Evolutionary conservation across 2,329 filamentous ascomycete species (phyloP), one percentile per base, ranked within the genome.

Genomic region (Chaetomiaceae sp.): DNA sequence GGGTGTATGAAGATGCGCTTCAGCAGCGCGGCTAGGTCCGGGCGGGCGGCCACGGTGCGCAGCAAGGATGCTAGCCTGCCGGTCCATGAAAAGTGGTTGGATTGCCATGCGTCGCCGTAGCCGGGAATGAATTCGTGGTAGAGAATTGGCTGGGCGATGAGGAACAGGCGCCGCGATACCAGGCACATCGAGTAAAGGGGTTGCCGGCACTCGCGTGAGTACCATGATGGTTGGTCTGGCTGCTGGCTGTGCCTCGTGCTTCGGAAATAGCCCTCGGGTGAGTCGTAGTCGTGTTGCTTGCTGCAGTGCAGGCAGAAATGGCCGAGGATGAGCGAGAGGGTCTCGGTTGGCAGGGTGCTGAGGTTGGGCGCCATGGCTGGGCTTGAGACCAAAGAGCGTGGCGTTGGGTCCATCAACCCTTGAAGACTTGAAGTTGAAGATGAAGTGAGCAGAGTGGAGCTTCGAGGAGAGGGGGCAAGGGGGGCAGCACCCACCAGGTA

Each of bases 71-170:
- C 52, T 7, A 63, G 60, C 27, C 62, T 56, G 29, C 57, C 37
- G 17, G 55, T 11, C 60, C 58, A 64, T 3, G 53, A 55, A 44
- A 59, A 64, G 2, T 47, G 7, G 3, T 23, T 27, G 20, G 60
- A 64, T 6, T 17, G 36, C 57, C 61, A 63, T 2, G 61, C 63
- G 43, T 62, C 49, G 42, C 60, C 61, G 20, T 62, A 64, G 8
- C 61, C 62, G 20, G 57, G 61, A 48, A 60, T 51, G 23, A 65
- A 65, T 29, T 61, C 59, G 33, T 59, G 59, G 47, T 63, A 59
- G 6, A 64, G 54, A 11, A 64, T 51, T 6, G 58, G 44, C 31
- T 64, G 60, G 19, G 52, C 55, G 25, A 57, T 29, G 14, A 50
- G 33, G 6, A 45, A 44, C 15, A 64, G 50, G 15, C 49, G 58